Evolutionary conservation across 768 basidiomycete genomes (phyloP), one percentile per base, ranked within the genome.

Genomic region (Russula olivacea): DNA sequence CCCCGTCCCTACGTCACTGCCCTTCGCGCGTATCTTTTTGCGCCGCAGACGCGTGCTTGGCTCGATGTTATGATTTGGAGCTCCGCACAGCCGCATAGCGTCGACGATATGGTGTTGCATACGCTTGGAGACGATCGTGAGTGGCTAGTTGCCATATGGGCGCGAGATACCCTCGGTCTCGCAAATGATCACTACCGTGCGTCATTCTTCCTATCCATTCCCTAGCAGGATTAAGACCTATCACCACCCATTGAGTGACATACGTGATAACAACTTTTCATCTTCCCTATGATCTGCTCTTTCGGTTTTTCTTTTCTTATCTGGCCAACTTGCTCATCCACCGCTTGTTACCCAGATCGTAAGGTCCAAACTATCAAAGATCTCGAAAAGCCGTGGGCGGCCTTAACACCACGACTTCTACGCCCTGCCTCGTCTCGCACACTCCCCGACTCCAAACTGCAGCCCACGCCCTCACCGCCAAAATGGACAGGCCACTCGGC

Each of bases 11-110:
- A 86, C 71, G 77, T 91, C 68, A 61, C 73, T 5, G 72, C 85
- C 1, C 88, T 92, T 68, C 70, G 78, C 4, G 71, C 78, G 3
- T 92, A 88, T 69, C 73, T 91, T 2, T 85, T 90, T 66, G 82
- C 85, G 54, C 74, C 79, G 0, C 67, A 76, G 19, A 89, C 85
- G n/a, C 76, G 73, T 38, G 68, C 69, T 15, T 91, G 89, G 87
- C 78, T 92, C 21, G 88, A 91, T 61, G 85, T 87, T 4, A 93
- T 93, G 88, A 81, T 94, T 4, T 94, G 91, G 91, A 89, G 87
- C 69, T 89, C 87, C 2, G 91, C 91, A 4, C 89, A 91, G 69
- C 89, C 90, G 2, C 85, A 86, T 55, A 90, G 83, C 70, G 91
- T 91, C 10, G 72, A 75, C 0, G 84, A 86, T 67, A 93, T 93